A percentile compares a stretch with the other conserved stretches of the same genome.
Evolutionary conservation across 129 eudicot genomes (phyloP).

Genomic region (Erigeron canadensis): DNA sequence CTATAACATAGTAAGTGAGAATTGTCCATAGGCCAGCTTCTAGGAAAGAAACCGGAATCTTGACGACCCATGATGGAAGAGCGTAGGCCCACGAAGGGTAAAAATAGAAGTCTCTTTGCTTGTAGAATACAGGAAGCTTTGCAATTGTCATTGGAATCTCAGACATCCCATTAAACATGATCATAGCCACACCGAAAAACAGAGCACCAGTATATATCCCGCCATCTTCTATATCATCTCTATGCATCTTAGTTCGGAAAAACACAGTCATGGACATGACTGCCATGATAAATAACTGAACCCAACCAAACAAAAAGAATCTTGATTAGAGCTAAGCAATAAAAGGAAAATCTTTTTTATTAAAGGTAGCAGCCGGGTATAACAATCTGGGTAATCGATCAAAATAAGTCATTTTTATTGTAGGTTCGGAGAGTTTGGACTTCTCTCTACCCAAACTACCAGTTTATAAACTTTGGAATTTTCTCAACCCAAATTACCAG

Average conservation of each 20-base stretch:
- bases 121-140: conserved; percentile 75
- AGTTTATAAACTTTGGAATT: no score
- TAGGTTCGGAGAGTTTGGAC: no score
- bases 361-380: no score
- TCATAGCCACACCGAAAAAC: conserved; percentile 12
- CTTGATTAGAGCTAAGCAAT: not conserved
- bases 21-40: conserved; percentile 51
- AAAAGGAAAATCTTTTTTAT: not conserved
- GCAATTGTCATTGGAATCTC: conserved; percentile 70
- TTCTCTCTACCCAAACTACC: no score
- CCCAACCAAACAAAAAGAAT: not conserved
- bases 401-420: no score
- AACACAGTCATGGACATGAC: conserved; percentile 57
- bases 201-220: conserved; percentile 31
- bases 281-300: conserved; percentile 49
- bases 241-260: conserved; percentile 60
- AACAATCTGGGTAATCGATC: no score
- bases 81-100: conserved; percentile 72
- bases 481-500: no score
- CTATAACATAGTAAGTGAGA: conserved; percentile 64
- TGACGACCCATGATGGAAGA: conserved; percentile 62
- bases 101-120: conserved; percentile 70
- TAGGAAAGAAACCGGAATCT: conserved; percentile 54
- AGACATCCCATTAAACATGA: conserved; percentile 30
- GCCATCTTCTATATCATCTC: conserved; percentile 41